Percentiles rank a stretch among this genome's conserved stretches.
Conservation (phyloP, 768 basidiomycete genomes). For the Leccinum boreale region DNA sequence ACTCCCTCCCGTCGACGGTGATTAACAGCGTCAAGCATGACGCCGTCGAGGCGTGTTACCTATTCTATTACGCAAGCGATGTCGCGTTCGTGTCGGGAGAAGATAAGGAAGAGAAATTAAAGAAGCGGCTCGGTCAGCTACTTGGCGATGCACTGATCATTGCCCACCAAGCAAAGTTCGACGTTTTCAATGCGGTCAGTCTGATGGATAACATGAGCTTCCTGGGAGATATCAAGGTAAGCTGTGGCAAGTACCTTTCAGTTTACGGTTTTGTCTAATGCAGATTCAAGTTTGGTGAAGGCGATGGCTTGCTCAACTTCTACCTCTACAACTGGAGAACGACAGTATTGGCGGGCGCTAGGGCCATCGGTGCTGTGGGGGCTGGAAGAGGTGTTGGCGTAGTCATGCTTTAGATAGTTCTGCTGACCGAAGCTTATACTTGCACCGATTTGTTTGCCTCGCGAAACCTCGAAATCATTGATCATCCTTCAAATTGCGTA, state of each 20-base stretch:
- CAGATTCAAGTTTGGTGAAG: conserved; percentile 74
- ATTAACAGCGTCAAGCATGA: conserved; percentile 72
- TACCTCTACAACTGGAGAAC: conserved; percentile 97
- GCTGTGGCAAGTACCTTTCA: conserved; percentile 11
- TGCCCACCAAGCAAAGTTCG: conserved; percentile 83
- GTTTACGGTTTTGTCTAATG: conserved; percentile 3
- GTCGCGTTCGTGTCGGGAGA: conserved; percentile 59
- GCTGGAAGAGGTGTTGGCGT: conserved; percentile 85
- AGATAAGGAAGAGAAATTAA: conserved; percentile 61
- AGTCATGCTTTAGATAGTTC: conserved; percentile 74
- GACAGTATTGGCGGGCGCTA: conserved; percentile 69
- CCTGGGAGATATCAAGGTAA: conserved; percentile 79
- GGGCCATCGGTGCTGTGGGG: conserved; percentile 42
- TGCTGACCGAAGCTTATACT: neutral
- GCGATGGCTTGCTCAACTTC: conserved; percentile 88
- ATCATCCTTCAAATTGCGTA: neutral
- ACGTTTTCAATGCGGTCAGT: conserved; percentile 94
- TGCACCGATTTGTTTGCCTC: neutral
- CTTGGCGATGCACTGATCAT: conserved; percentile 78
- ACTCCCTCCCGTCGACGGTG: conserved; percentile 91
- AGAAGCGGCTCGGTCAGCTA: conserved; percentile 66
- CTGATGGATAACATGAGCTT: conserved; percentile 91
- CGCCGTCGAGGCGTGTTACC: conserved; percentile 86
- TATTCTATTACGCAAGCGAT: conserved; percentile 93
- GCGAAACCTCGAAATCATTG: neutral